Conservation (phyloP, 495 filamentous ascomycete species). For the Monascus purpureus region DNA sequence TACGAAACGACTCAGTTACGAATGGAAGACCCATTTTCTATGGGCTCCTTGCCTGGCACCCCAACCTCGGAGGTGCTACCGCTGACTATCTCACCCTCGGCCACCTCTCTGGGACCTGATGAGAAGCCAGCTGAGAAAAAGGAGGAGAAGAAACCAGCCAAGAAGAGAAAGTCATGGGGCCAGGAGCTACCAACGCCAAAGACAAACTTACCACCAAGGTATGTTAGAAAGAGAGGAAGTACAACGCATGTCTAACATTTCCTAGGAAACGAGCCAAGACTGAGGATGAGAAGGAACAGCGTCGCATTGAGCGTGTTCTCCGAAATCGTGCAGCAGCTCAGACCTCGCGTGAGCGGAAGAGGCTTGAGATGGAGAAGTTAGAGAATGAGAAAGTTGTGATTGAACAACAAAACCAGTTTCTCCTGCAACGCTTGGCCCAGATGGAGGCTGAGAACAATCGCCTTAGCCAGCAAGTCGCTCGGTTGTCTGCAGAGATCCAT, state of each 20-base stretch:
- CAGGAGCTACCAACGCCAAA: slow-evolving; percentile 93
- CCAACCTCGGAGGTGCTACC: slow-evolving; percentile 23
- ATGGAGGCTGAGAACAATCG: slow-evolving; percentile 52
- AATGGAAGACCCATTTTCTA: slow-evolving; percentile 25
- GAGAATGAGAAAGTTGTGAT: slow-evolving; percentile 58
- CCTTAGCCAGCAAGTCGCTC: slow-evolving; percentile 50
- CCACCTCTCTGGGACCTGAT: slow-evolving; percentile 24
- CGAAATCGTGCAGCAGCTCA: slow-evolving; percentile 92
- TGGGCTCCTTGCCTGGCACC: slow-evolving; percentile 18
- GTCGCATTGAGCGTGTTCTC: slow-evolving; percentile 91
- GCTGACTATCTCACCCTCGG: slow-evolving; percentile 37
- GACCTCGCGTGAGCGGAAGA: slow-evolving; percentile 90
- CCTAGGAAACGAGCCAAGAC: slow-evolving; percentile 92
- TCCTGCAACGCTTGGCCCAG: slow-evolving; percentile 49
- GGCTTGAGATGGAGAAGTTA: slow-evolving; percentile 81
- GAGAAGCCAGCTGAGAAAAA: slow-evolving; percentile 17
- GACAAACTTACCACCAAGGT: slow-evolving; percentile 92
- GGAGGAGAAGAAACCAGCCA: slow-evolving; percentile 64
- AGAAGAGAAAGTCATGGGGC: slow-evolving; percentile 99
- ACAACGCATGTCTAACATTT: slow-evolving; percentile 1
- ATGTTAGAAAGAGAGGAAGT: slow-evolving; percentile 17
- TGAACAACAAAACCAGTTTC: slow-evolving; percentile 54
- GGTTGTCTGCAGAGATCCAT: slow-evolving; percentile 46
- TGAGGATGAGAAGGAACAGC: slow-evolving; percentile 96
- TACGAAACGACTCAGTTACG: background rate